A percentile compares a stretch with the other conserved stretches of the same genome.
phyloP scores from a whole-genome alignment of 169 alveolate genomes.

The Plasmodium billcollinsi region DNA sequence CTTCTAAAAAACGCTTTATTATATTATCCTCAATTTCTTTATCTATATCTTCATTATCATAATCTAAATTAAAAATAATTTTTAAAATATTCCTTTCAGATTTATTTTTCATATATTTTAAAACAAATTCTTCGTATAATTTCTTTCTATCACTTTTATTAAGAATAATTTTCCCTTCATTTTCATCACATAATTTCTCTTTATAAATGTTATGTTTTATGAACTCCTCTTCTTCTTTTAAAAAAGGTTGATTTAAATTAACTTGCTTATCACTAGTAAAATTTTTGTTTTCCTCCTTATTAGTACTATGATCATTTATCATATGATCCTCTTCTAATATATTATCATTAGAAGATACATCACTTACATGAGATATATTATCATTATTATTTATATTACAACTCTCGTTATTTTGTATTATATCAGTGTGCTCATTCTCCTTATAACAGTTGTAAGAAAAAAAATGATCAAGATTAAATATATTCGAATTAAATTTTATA shows the following conservation, averaged over 20 bases:
- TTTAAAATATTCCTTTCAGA: slow-evolving; percentile 56
- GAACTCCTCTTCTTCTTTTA: neutral
- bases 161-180: slow-evolving; percentile 8
- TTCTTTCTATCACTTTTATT: slow-evolving; percentile 11
- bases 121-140: slow-evolving; percentile 65
- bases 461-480: slow-evolving; percentile 26
- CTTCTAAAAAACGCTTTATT: slow-evolving; percentile 63
- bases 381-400: neutral
- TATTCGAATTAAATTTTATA: neutral
- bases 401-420: neutral
- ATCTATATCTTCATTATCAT: slow-evolving; percentile 20
- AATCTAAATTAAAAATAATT: slow-evolving; percentile 43
- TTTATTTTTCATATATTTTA: slow-evolving; percentile 63
- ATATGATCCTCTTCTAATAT: neutral
- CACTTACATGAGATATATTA: neutral
- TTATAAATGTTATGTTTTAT: slow-evolving; percentile 3
- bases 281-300: neutral
- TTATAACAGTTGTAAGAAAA: slow-evolving; percentile 24
- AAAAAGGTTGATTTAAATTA: neutral
- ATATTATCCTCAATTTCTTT: slow-evolving; percentile 64
- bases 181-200: slow-evolving; percentile 20
- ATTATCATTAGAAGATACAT: neutral
- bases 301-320: neutral
- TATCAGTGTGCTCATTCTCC: neutral
- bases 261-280: neutral